Evolutionary conservation across 768 basidiomycete genomes (phyloP).

Genomic region (Termitomyces sp.): DNA sequence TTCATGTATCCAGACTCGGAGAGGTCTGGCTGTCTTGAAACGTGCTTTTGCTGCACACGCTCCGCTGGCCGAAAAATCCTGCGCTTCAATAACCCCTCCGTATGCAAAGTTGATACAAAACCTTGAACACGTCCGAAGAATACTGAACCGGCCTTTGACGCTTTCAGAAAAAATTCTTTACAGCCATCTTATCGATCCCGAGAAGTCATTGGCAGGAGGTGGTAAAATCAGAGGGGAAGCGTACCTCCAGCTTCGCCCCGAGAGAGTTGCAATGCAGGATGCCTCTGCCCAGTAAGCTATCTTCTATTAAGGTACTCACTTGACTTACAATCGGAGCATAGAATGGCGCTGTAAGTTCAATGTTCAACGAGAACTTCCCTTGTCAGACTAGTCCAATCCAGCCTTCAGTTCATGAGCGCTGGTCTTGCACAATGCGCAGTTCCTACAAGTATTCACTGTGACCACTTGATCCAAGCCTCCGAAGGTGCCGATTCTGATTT

Average conservation of each 20-base stretch:
- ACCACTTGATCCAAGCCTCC: slow-evolving; percentile 94
- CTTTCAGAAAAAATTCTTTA: slow-evolving; percentile 98
- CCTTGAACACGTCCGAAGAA: slow-evolving; percentile 59
- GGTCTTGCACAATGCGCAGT: slow-evolving; percentile 81
- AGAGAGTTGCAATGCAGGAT: slow-evolving; percentile 98
- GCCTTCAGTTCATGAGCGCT: slow-evolving; percentile 98
- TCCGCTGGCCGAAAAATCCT: slow-evolving; percentile 34
- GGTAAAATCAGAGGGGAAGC: slow-evolving; percentile 77
- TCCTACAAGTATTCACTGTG: slow-evolving; percentile 92
- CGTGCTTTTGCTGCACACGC: slow-evolving; percentile 35
- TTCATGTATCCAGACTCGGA: slow-evolving; percentile 16
- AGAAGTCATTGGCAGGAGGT: slow-evolving; percentile 58
- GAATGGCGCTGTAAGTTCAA: slow-evolving; percentile 74
- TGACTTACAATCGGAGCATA: slow-evolving; percentile 22
- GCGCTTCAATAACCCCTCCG: slow-evolving; percentile 75
- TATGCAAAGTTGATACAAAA: slow-evolving; percentile 69
- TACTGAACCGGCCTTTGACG: slow-evolving; percentile 78
- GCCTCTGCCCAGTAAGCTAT: slow-evolving; percentile 77
- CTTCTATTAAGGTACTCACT: background rate
- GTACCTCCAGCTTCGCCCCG: slow-evolving; percentile 87
- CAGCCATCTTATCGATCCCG: slow-evolving; percentile 81
- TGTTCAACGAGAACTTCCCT: background rate
- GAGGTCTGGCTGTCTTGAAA: slow-evolving; percentile 18
- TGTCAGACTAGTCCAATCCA: slow-evolving; percentile 19
- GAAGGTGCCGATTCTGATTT: slow-evolving; percentile 85